phyloP scores from a whole-genome alignment of 2,329 filamentous ascomycete species.

The Zymoseptoria crescenta region DNA sequence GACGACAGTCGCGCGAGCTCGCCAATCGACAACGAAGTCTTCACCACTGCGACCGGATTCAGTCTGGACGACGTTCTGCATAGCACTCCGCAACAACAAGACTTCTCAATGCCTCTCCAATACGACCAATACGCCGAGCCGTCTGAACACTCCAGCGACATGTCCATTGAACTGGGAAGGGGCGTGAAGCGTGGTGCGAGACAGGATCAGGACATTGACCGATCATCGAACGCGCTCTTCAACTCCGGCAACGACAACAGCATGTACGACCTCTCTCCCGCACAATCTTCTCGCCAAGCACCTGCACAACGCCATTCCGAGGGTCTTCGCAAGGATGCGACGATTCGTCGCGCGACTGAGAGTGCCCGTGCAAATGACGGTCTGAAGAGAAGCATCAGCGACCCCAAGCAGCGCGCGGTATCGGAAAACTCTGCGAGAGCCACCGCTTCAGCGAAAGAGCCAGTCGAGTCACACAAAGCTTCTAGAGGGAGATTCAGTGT shows the following conservation, averaged over 20 bases:
- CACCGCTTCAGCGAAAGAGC: slow-evolving; percentile 22
- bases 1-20: slow-evolving; percentile 7
- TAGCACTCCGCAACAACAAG: slow-evolving; percentile 15
- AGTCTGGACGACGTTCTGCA: slow-evolving; percentile 17
- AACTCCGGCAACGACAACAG: slow-evolving; percentile 42
- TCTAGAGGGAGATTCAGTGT: slow-evolving; percentile 28
- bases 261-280: slow-evolving; percentile 38
- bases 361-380: slow-evolving; percentile 28
- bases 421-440: slow-evolving; percentile 45
- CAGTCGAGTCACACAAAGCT: background rate
- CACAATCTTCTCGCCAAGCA: slow-evolving; percentile 31
- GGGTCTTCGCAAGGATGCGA: slow-evolving; percentile 37
- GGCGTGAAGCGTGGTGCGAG: slow-evolving; percentile 36
- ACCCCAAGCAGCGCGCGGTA: slow-evolving; percentile 39
- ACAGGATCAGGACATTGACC: slow-evolving; percentile 34
- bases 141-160: slow-evolving; percentile 12
- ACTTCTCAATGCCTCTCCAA: slow-evolving; percentile 10
- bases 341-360: slow-evolving; percentile 39
- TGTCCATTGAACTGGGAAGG: slow-evolving; percentile 52
- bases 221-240: slow-evolving; percentile 45
- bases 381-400: slow-evolving; percentile 19
- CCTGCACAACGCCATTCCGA: slow-evolving; percentile 27
- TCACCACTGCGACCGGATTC: slow-evolving; percentile 15
- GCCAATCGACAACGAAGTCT: slow-evolving; percentile 10
- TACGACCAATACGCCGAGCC: slow-evolving; percentile 16